phyloP scores from a whole-genome alignment of 331 rosid genomes.

The Pyracantha coccinea region DNA sequence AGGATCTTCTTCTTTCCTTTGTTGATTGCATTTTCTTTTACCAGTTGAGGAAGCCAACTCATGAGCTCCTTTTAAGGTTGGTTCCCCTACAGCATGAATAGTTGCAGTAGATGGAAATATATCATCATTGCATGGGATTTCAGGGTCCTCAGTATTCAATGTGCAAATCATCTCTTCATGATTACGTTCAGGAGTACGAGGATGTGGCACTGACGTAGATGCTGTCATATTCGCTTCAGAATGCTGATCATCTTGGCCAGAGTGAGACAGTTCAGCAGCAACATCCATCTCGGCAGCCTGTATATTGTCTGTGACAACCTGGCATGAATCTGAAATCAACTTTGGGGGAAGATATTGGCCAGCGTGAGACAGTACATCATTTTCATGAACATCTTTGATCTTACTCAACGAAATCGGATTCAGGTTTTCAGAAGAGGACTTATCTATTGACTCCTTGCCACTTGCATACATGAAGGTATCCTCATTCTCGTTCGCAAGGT shows the following conservation, averaged over 20 bases:
- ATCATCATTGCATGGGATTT: slow-evolving; percentile 48
- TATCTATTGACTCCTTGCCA: slow-evolving; percentile 29
- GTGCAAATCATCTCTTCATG: slow-evolving; percentile 30
- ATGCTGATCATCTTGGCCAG: slow-evolving; percentile 22
- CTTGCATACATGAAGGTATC: slow-evolving; percentile 24
- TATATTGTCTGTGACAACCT: slow-evolving; percentile 16
- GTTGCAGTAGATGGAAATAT: not conserved
- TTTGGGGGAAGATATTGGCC: slow-evolving; percentile 17
- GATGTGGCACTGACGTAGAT: slow-evolving; percentile 13
- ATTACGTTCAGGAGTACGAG: slow-evolving; percentile 13
- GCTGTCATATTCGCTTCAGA: slow-evolving; percentile 22
- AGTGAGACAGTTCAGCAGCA: slow-evolving; percentile 10
- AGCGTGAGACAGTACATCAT: slow-evolving; percentile 13
- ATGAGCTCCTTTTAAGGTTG: slow-evolving; percentile 21
- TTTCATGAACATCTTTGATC: slow-evolving; percentile 31
- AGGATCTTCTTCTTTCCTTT: slow-evolving; percentile 28
- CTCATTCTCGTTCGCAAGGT: slow-evolving; percentile 27
- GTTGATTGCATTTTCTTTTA: slow-evolving; percentile 21
- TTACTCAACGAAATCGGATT: slow-evolving; percentile 34
- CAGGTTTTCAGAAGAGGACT: slow-evolving; percentile 24
- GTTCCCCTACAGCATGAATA: slow-evolving; percentile 6
- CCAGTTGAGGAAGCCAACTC: slow-evolving; percentile 14
- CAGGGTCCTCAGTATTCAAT: slow-evolving; percentile 57
- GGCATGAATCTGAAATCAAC: slow-evolving; percentile 11
- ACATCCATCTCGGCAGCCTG: slow-evolving; percentile 16